Base-by-base conservation (phyloP, 306 rosid species). In the Cucumis hystrix region DNA sequence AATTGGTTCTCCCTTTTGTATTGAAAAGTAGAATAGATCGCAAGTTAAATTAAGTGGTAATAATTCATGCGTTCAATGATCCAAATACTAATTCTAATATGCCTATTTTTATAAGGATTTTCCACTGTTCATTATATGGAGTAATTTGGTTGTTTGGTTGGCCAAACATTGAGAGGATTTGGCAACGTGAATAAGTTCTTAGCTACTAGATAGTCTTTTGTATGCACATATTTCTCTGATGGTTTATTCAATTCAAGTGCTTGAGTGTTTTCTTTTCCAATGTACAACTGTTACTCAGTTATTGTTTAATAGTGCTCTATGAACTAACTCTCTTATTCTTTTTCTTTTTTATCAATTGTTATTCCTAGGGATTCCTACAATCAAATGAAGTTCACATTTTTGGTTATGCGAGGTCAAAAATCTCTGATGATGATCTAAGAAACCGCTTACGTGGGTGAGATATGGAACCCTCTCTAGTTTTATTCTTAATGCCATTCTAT, bases 381-480 rank as follows among this genome's bases (percentile, higher is more conserved):
- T 82, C 89, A 41, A 75, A 87, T 76, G 97, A 92, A 82, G 96
- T 92, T 84, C 86, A 84, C 85, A 91, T 95, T 75, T 95, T 95
- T 87, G 99, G 99, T 71, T 95, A 95, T 84, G 97, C 99, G 43
- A 95, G 99, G 82, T 80, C 93, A 69, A 91, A 90, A 85, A 91
- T 95, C 73, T 83, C 97, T 25, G 88, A 88, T 81, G 91, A 88
- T 23, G 99, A 95, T 47, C 86, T 95, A 79, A 87, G 97, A 87
- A 80, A 76, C 81, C 96, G 99, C 85, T 70, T 95, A 66, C 89
- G 59, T 6, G 88, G 96, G 99, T 92, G 80, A 88, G 93, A 23
- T 67, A 57, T 83, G 66, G 8, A 75, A 15, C 18, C 15, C 30
- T 23, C 75, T 6, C 65, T 39, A 9, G 10, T 43, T 11, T 74